phyloP scores from a whole-genome alignment of 1,284 basidiomycete genomes.

The Malassezia dermatis region DNA sequence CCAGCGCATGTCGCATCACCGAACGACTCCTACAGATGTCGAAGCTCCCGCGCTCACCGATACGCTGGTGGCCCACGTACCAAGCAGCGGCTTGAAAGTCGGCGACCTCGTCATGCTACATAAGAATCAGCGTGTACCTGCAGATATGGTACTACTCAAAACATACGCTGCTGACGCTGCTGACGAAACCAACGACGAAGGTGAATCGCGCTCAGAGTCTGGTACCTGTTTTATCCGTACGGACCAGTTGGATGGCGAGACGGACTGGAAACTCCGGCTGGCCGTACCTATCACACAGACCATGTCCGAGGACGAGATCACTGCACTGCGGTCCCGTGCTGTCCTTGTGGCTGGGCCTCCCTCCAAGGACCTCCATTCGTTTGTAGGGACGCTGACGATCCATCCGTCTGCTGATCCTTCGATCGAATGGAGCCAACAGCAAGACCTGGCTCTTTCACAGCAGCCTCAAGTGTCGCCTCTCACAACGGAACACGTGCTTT shows the following conservation, averaged over 20 bases:
- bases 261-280: constrained; percentile 93
- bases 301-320: constrained; percentile 58
- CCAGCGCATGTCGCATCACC: not conserved
- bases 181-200: constrained; percentile 45
- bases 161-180: constrained; percentile 53
- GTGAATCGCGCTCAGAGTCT: constrained; percentile 51
- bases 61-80: constrained; percentile 45
- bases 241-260: constrained; percentile 96
- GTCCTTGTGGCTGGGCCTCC: constrained; percentile 67
- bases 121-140: constrained; percentile 94
- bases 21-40: constrained; percentile 16
- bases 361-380: constrained; percentile 91
- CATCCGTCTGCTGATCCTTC: constrained; percentile 49
- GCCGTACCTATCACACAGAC: constrained; percentile 76
- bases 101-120: constrained; percentile 84
- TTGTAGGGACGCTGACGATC: constrained; percentile 81
- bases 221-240: constrained; percentile 96
- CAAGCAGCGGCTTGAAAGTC: constrained; percentile 77
- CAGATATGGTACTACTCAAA: constrained; percentile 79
- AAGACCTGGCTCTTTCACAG: constrained; percentile 49
- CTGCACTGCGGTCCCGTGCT: constrained; percentile 51
- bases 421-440: not conserved
- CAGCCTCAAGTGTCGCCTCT: constrained; percentile 39
- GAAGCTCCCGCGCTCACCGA: constrained; percentile 6
- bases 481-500: constrained; percentile 85